Evolutionary conservation across 208 protist species (phyloP).

Genomic region (Crithidia acanthocephali): DNA sequence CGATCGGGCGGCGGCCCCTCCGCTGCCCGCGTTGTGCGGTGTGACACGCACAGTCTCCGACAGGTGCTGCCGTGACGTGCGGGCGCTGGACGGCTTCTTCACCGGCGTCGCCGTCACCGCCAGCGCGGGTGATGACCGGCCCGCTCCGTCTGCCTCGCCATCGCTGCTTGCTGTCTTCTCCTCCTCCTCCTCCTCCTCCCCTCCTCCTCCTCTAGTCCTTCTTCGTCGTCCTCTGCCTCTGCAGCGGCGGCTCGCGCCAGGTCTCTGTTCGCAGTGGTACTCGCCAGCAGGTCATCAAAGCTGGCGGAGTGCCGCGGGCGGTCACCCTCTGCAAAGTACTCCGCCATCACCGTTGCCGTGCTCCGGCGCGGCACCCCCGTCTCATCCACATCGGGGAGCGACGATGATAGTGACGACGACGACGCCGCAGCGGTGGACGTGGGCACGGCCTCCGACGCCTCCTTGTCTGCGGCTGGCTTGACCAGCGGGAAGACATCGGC

Average conservation of each 20-base stretch:
- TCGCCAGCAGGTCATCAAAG: neutral
- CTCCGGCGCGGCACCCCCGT: neutral
- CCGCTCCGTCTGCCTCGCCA: neutral
- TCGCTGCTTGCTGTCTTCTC: neutral
- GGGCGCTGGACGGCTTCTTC: neutral
- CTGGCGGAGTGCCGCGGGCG: neutral
- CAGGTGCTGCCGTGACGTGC: neutral
- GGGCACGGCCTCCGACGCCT: neutral
- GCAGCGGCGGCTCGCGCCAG: neutral
- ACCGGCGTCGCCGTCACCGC: neutral
- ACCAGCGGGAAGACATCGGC: conserved; percentile 51
- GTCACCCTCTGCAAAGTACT: conserved; percentile 18
- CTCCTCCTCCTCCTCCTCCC: no score
- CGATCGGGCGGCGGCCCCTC: neutral
- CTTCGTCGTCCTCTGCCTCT: neutral
- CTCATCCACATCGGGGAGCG: no score
- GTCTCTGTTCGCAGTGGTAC: neutral
- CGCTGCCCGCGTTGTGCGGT: no score
- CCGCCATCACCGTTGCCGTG: neutral
- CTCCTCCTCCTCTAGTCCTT: neutral
- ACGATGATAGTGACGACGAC: no score
- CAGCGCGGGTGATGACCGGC: neutral
- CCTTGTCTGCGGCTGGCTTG: neutral
- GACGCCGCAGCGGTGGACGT: neutral
- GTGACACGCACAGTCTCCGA: neutral